Percentiles rank a stretch among this genome's conserved stretches.
phyloP scores from a whole-genome alignment of 2,329 filamentous ascomycete genomes.

The Calonectria crousiana region DNA sequence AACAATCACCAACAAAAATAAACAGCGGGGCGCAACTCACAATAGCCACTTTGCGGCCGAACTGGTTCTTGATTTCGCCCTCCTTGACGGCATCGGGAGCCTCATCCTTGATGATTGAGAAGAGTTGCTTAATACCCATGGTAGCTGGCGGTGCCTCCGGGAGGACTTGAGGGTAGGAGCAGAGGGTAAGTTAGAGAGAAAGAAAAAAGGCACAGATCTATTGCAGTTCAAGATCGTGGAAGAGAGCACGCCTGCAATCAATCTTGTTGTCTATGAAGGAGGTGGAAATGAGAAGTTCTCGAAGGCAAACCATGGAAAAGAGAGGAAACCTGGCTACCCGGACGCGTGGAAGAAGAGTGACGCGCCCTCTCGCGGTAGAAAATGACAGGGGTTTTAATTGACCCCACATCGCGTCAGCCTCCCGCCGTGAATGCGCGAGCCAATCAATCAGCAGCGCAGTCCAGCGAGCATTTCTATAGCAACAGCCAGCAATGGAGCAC shows the following conservation, averaged over 20 bases:
- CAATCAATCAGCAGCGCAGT: background rate
- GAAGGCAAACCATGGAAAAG: constrained; percentile 15
- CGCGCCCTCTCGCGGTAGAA: constrained; percentile 44
- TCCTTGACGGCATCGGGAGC: constrained; percentile 96
- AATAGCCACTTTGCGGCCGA: constrained; percentile 97
- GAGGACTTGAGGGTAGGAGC: background rate
- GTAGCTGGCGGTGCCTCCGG: constrained; percentile 40
- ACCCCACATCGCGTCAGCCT: constrained; percentile 38
- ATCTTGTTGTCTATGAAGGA: background rate
- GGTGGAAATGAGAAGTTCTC: background rate
- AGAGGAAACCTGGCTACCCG: constrained; percentile 31
- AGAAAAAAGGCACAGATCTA: background rate
- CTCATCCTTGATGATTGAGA: constrained; percentile 88
- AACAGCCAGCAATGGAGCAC: background rate
- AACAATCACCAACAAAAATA: background rate
- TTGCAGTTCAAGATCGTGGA: background rate
- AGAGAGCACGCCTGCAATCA: background rate
- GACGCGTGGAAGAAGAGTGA: constrained; percentile 44
- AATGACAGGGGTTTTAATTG: constrained; percentile 47
- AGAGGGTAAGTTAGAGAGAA: background rate
- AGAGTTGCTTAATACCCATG: constrained; percentile 80
- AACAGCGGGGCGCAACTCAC: constrained; percentile 66
- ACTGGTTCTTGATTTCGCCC: constrained; percentile 98
- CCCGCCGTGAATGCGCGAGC: background rate
- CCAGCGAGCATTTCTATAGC: background rate